Evolutionary conservation across 768 basidiomycete species (phyloP).

Genomic region (Lentinula aciculospora): DNA sequence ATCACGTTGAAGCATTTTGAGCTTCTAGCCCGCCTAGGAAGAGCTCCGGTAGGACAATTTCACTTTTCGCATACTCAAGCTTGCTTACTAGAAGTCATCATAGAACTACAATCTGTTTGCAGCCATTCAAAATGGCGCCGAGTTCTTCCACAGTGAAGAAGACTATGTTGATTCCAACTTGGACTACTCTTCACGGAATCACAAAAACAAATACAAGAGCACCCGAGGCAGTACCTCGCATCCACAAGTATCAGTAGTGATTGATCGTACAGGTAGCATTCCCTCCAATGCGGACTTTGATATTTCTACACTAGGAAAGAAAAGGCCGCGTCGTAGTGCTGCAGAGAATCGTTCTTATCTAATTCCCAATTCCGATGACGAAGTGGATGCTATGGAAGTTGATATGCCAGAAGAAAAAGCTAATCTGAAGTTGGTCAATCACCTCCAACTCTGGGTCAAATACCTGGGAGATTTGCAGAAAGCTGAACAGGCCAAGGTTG

Average conservation of each 20-base stretch:
- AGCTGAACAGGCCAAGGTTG: conserved; percentile 67
- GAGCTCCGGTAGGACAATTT: conserved; percentile 43
- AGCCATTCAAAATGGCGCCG: conserved; percentile 59
- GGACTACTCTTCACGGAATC: not conserved
- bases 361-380: conserved; percentile 69
- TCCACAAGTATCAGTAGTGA: not conserved
- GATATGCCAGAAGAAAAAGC: conserved; percentile 22
- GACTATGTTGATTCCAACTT: conserved; percentile 48
- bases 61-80: not conserved
- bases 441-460: conserved; percentile 63
- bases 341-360: conserved; percentile 46
- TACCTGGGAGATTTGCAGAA: conserved; percentile 55
- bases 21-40: conserved; percentile 63
- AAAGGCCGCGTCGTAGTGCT: conserved; percentile 57
- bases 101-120: conserved; percentile 52
- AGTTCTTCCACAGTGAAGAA: conserved; percentile 65
- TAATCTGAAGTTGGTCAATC: conserved; percentile 30
- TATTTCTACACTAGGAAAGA: conserved; percentile 31
- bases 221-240: conserved; percentile 21
- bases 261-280: conserved; percentile 19
- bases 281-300: conserved; percentile 11
- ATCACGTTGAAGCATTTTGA: conserved; percentile 75
- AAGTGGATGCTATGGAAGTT: conserved; percentile 32
- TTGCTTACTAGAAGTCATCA: not conserved
- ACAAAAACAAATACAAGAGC: conserved; percentile 31